Evolutionary conservation across 2,329 filamentous ascomycete species (phyloP).

Genomic region (Alternaria incomplexa): DNA sequence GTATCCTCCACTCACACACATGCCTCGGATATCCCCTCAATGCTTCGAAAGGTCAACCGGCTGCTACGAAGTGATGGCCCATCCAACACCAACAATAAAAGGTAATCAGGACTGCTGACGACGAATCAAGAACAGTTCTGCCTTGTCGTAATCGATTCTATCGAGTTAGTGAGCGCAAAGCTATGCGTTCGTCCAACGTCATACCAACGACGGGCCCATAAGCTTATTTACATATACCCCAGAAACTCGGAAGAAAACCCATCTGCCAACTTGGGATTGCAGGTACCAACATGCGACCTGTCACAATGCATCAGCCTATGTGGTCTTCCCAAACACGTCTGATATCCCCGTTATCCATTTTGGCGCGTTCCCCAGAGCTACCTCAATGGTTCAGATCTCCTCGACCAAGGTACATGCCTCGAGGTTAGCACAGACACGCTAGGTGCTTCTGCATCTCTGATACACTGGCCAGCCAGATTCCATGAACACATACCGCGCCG

Average conservation of each 20-base stretch:
- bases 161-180: background rate
- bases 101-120: background rate
- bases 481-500: background rate
- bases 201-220: background rate
- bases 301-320: background rate
- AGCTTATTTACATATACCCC: background rate
- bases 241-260: background rate
- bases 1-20: background rate
- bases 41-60: background rate
- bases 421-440: slow-evolving; percentile 1
- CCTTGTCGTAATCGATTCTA: background rate
- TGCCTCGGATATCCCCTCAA: background rate
- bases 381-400: background rate
- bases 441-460: background rate
- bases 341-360: background rate
- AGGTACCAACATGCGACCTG: background rate
- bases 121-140: background rate
- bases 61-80: background rate
- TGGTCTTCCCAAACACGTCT: background rate
- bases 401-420: slow-evolving; percentile 3
- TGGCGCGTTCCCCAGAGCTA: background rate
- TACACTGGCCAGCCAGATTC: background rate
- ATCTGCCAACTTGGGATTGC: background rate
- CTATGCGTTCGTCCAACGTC: background rate
- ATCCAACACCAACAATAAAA: background rate